Base-by-base conservation (phyloP, 176 grass and related monocot species). In the Bonia amplexicaulis region DNA sequence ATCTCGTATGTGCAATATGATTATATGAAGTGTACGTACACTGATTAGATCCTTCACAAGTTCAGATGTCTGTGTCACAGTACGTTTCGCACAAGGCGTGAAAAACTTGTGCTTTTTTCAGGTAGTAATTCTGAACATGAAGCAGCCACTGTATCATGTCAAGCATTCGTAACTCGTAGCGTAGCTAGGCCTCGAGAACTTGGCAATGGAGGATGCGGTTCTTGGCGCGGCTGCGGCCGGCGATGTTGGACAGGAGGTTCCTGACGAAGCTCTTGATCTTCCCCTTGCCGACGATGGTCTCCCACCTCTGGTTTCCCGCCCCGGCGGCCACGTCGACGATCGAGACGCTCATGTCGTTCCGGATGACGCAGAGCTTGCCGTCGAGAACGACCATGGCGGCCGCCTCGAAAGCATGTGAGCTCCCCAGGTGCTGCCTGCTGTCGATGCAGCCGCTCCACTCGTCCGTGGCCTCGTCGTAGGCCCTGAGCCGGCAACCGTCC, bases 341-440 rank as follows among this genome's bases (percentile, higher is more conserved):
- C 4, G 84, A 92, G 46, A 91, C 90, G 53, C 88, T 94, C 92
- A 92, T 92, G 81, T 97, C 88, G 72, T 97, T 94, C 74, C 95
- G 87, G 15, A 97, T 86, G 17, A 97, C 58, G 64, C 88, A 94
- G 25, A 97, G 76, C 85, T 85, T 97, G 44, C 86, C 84, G 5
- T 63, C 45, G 70, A 97, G 81, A 1, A 69, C 75, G 68, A 97
- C 68, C 44, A 94, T 73, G 81, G 92, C 95, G 0, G 88, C 81
- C 1, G 94, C 94, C 76, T 97, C 92, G 12, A 82, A 67, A n/a
- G 88, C 82, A 20, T 83, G 80, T 25, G 92, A 92, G 80, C 88
- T 94, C 37, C 92, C 92, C n/a, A 76, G 75, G 73, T 97, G 95
- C 23, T 66, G 74, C 74, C 76, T 84, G 81, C 90, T 88, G 47